Evolutionary conservation across 2,329 filamentous ascomycete genomes (phyloP).

Genomic region (Leptographium lundbergii): DNA sequence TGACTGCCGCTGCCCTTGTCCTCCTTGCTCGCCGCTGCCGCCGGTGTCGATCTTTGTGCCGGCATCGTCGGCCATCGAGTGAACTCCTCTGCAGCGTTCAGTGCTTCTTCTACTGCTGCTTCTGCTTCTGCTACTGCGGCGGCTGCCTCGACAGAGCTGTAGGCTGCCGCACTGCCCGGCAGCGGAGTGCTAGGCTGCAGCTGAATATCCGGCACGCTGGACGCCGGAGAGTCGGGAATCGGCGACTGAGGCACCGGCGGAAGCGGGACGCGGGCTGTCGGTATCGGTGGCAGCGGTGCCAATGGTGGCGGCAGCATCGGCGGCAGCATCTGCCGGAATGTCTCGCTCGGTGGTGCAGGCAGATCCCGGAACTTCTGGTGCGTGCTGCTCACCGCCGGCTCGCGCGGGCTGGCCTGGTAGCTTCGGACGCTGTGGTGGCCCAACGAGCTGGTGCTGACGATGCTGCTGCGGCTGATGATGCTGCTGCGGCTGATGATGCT

Average conservation of each 20-base stretch:
- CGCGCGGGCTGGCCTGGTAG: conserved; percentile 15
- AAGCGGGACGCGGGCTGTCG: not conserved
- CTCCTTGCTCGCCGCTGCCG: not conserved
- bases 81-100: not conserved
- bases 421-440: not conserved
- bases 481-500: not conserved
- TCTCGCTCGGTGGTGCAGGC: conserved; percentile 1
- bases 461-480: too few relatives aligned
- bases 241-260: not conserved
- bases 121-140: not conserved
- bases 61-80: not conserved
- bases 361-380: conserved; percentile 1
- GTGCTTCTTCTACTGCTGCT: not conserved
- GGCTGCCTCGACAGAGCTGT: not conserved
- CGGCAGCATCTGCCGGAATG: not conserved
- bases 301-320: not conserved
- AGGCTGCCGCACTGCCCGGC: not conserved
- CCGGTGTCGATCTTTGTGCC: not conserved
- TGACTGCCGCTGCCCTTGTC: not conserved
- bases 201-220: not conserved
- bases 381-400: conserved; percentile 9
- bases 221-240: not conserved
- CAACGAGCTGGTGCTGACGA: not conserved
- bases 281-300: not conserved
- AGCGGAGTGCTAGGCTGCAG: not conserved